Percentiles rank a stretch among this genome's conserved stretches.
phyloP scores from a whole-genome alignment of 768 basidiomycete genomes.

The Lyophyllum atratum region DNA sequence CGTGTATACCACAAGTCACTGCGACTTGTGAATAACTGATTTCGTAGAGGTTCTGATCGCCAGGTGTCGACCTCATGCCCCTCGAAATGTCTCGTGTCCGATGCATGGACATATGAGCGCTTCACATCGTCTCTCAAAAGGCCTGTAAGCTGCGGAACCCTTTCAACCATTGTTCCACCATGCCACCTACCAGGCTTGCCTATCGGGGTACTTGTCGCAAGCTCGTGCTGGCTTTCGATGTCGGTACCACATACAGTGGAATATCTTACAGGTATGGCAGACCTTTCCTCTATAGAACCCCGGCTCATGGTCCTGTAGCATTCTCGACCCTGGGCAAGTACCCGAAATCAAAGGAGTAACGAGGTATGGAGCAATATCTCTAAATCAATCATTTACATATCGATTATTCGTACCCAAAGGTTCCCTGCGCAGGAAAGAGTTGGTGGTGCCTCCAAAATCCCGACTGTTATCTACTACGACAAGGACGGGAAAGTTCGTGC shows the following conservation, averaged over 20 bases:
- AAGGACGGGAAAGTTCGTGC: constrained; percentile 37
- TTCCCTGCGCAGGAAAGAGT: constrained; percentile 50
- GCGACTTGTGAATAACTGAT: not conserved
- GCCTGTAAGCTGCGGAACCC: not conserved
- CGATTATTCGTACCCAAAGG: constrained; percentile 25
- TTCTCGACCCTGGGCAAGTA: constrained; percentile 41
- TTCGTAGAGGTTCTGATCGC: not conserved
- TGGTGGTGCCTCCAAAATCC: constrained; percentile 52
- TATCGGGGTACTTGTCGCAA: constrained; percentile 39
- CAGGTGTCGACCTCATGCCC: not conserved
- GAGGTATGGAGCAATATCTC: constrained; percentile 22
- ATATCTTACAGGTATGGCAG: constrained; percentile 38
- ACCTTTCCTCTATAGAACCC: not conserved
- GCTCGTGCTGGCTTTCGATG: constrained; percentile 47
- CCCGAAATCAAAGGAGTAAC: constrained; percentile 48
- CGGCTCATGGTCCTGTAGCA: constrained; percentile 13
- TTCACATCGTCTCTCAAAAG: not conserved
- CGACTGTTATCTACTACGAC: constrained; percentile 51
- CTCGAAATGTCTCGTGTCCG: not conserved
- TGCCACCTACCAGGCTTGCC: constrained; percentile 20
- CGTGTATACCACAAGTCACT: not conserved
- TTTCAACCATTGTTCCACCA: not conserved
- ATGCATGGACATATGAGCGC: not conserved
- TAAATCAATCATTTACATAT: not conserved
- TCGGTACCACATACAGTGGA: constrained; percentile 51